phyloP scores from a whole-genome alignment of 495 filamentous ascomycete species.

The Hyaloscypha finlandica region DNA sequence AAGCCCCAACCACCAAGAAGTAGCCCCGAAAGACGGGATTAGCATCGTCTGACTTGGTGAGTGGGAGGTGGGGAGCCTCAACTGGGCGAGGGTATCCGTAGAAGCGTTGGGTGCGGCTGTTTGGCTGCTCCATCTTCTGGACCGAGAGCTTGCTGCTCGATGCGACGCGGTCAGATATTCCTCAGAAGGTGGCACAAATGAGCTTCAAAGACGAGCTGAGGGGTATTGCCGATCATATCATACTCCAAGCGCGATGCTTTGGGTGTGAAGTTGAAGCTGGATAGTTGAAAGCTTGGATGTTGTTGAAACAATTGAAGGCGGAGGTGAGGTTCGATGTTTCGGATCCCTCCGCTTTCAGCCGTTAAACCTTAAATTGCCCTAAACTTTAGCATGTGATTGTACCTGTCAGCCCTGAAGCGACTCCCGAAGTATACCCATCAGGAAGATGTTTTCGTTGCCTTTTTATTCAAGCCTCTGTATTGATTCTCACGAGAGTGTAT shows the following conservation, averaged over 20 bases:
- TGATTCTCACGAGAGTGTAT: no score
- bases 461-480: no score
- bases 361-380: neutral
- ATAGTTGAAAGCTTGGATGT: neutral
- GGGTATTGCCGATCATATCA: no score
- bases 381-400: neutral
- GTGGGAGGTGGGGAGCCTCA: slow-evolving; percentile 27
- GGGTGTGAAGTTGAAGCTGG: neutral
- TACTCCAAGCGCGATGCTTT: no score
- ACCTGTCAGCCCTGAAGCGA: neutral
- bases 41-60: slow-evolving; percentile 25
- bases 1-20: slow-evolving; percentile 20
- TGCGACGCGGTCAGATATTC: neutral
- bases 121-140: slow-evolving; percentile 4
- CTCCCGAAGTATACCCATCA: neutral
- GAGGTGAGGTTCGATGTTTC: neutral
- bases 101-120: slow-evolving; percentile 10
- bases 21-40: slow-evolving; percentile 30
- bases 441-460: no score
- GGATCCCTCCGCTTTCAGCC: neutral
- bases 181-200: neutral
- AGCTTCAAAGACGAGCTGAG: neutral
- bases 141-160: neutral
- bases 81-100: slow-evolving; percentile 27
- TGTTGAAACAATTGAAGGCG: neutral